A percentile compares a stretch with the other conserved stretches of the same genome.
Conservation (phyloP, 1,284 basidiomycete species). For the Ustilago tritici region DNA sequence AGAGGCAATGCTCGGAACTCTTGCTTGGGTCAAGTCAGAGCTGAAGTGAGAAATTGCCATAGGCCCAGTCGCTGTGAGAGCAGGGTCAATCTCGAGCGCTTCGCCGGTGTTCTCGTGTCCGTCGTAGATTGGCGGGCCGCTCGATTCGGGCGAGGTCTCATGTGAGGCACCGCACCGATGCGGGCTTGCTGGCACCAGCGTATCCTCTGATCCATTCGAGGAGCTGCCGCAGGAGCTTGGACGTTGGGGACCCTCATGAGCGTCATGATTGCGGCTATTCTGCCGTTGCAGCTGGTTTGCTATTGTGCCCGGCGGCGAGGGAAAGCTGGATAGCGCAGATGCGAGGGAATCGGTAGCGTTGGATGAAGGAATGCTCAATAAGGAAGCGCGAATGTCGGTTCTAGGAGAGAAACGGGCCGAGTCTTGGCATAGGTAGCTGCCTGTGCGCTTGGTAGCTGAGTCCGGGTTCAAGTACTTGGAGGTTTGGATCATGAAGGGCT, state of each 20-base stretch:
- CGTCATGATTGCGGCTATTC: background rate
- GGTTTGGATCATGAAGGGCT: background rate
- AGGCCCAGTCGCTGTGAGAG: background rate
- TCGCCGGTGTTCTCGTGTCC: background rate
- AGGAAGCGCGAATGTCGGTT: background rate
- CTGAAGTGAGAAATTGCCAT: background rate
- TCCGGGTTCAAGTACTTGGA: background rate
- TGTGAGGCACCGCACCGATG: background rate
- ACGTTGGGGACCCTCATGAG: background rate
- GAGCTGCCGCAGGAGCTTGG: slow-evolving; percentile 7
- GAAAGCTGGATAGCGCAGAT: slow-evolving; percentile 9
- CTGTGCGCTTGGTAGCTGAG: background rate
- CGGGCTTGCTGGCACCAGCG: background rate
- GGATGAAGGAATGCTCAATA: background rate
- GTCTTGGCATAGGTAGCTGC: background rate
- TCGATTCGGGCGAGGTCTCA: background rate
- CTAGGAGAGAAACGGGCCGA: background rate
- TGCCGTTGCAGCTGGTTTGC: background rate
- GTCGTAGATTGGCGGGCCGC: background rate
- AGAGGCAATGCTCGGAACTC: background rate
- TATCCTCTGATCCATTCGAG: slow-evolving; percentile 1
- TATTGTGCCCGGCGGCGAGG: background rate
- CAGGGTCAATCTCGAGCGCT: background rate
- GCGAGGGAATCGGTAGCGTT: slow-evolving; percentile 1
- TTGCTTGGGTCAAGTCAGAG: background rate